Conservation (phyloP, 2,329 filamentous ascomycete species). For the Pezicula carpinea region DNA sequence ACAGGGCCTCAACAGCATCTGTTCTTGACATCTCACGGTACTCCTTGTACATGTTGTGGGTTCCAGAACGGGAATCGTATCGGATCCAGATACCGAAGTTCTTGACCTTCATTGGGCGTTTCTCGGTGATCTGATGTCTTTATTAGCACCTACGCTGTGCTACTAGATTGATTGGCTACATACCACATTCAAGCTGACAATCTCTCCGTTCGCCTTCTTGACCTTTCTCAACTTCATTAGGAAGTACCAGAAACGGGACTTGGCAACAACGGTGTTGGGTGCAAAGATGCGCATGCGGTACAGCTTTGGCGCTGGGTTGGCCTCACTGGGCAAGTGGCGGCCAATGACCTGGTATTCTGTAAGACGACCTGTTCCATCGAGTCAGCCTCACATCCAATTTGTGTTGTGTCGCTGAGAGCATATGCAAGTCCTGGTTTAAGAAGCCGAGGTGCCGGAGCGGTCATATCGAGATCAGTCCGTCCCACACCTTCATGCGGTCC, state of each 20-base stretch:
- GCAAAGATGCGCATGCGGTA: conserved; percentile 99
- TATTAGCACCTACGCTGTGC: conserved; percentile 14
- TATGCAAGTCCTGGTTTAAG: no score
- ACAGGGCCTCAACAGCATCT: conserved; percentile 92
- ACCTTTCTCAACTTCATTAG: conserved; percentile 98
- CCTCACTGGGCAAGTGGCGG: conserved; percentile 96
- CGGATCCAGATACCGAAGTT: conserved; percentile 99
- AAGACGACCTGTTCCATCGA: conserved; percentile 76
- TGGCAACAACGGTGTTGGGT: conserved; percentile 94
- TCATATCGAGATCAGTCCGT: no score
- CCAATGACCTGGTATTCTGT: conserved; percentile 99
- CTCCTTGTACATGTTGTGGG: conserved; percentile 99
- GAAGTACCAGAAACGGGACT: conserved; percentile 99
- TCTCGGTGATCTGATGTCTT: conserved; percentile 78
- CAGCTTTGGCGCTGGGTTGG: conserved; percentile 94
- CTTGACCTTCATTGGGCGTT: conserved; percentile 99
- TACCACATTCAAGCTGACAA: conserved; percentile 95
- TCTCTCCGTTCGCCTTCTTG: conserved; percentile 99
- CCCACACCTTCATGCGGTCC: no score
- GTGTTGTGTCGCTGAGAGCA: neutral
- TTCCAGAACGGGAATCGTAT: conserved; percentile 99
- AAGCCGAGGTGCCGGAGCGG: no score
- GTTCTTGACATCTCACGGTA: conserved; percentile 98
- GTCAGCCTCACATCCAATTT: conserved; percentile 25
- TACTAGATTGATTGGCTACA: conserved; percentile 32